phyloP scores from a whole-genome alignment of 2,329 filamentous ascomycete species.

The Chlorencoelia australis region DNA sequence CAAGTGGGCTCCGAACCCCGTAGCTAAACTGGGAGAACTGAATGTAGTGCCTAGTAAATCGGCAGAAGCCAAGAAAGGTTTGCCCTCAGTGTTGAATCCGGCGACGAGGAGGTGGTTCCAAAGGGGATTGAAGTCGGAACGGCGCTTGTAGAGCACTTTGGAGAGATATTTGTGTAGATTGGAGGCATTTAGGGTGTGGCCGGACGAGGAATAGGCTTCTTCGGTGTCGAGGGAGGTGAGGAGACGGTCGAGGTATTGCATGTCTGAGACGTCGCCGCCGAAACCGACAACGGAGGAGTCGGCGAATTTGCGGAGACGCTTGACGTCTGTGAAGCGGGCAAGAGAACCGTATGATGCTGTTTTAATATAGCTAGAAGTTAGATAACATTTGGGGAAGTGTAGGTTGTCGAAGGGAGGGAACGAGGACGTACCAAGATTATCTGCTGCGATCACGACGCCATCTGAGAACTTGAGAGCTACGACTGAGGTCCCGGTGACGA shows the following conservation, averaged over 20 bases:
- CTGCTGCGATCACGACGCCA: slow-evolving; percentile 91
- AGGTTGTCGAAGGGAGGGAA: no score
- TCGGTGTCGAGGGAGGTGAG: slow-evolving; percentile 77
- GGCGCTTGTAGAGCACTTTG: slow-evolving; percentile 92
- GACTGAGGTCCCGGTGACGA: slow-evolving; percentile 95
- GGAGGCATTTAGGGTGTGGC: slow-evolving; percentile 64
- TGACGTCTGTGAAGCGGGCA: slow-evolving; percentile 92
- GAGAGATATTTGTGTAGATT: slow-evolving; percentile 95
- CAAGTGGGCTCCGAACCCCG: slow-evolving; percentile 86
- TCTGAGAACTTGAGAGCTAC: slow-evolving; percentile 92
- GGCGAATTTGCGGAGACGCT: slow-evolving; percentile 86
- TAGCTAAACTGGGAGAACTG: slow-evolving; percentile 77
- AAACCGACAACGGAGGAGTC: slow-evolving; percentile 79
- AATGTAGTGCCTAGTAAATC: slow-evolving; percentile 93
- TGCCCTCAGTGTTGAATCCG: slow-evolving; percentile 67
- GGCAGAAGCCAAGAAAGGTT: slow-evolving; percentile 83
- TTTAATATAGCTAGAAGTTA: slow-evolving; percentile 11
- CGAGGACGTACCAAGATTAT: slow-evolving; percentile 75
- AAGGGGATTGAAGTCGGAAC: slow-evolving; percentile 90
- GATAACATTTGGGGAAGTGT: slow-evolving; percentile 1
- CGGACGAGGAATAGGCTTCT: slow-evolving; percentile 63
- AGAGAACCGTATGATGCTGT: slow-evolving; percentile 93
- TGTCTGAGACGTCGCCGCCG: slow-evolving; percentile 94
- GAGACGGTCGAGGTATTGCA: slow-evolving; percentile 95
- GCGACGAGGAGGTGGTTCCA: slow-evolving; percentile 95